Percentiles rank a stretch among this genome's conserved stretches.
Conservation (phyloP, 441 rosid species). For the Flueggea neowawraea region DNA sequence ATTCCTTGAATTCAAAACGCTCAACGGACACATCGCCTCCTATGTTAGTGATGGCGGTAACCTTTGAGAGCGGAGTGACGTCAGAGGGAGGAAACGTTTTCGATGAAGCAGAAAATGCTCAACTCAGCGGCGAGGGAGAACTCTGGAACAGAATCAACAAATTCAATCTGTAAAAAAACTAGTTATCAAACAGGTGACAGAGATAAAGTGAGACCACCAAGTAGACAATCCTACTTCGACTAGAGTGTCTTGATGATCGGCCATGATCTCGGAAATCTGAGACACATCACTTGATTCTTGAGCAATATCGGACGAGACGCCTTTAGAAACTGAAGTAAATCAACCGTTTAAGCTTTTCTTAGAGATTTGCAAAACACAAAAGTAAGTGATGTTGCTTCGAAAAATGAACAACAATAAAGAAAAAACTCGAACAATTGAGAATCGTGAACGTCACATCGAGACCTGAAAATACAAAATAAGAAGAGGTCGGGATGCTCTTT, state of each 20-base stretch:
- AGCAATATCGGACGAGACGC: conserved; percentile 10
- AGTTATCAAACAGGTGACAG: not conserved
- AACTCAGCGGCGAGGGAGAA: conserved; percentile 3
- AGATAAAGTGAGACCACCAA: not conserved
- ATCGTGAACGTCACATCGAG: no score
- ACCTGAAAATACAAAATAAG: no score
- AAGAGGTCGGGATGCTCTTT: no score
- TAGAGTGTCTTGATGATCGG: conserved; percentile 1
- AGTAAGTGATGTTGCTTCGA: no score
- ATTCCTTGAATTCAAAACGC: not conserved
- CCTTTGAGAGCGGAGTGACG: conserved; percentile 13
- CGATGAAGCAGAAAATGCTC: conserved; percentile 7
- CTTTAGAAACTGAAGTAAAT: conserved; percentile 9
- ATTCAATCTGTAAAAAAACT: not conserved
- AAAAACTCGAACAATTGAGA: no score
- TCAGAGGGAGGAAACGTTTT: conserved; percentile 11
- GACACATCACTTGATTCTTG: conserved; percentile 24
- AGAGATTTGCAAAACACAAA: conserved; percentile 10
- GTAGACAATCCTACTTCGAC: conserved; percentile 11
- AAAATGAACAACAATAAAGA: no score
- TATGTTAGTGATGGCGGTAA: not conserved
- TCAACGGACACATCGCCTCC: no score
- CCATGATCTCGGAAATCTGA: conserved; percentile 16
- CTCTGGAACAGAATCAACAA: conserved; percentile 15
- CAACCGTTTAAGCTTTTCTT: conserved; percentile 25